A percentile compares a stretch with the other conserved stretches of the same genome.
Conservation (phyloP, 1,139 yeast species). For the Debaryomycetaceae sp. region DNA sequence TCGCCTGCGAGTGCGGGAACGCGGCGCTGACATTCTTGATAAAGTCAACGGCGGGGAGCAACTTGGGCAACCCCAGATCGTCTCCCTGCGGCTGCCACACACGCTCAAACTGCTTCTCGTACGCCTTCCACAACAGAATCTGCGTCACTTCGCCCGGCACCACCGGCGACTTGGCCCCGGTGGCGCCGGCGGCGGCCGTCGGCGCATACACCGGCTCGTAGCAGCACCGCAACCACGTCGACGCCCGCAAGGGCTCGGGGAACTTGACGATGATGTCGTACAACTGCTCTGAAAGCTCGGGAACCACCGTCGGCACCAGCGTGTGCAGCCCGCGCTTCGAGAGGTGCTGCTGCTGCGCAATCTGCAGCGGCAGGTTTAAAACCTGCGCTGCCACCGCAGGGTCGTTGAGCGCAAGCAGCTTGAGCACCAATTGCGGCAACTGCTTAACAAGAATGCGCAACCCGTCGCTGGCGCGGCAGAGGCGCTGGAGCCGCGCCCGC, state of each 20-base stretch:
- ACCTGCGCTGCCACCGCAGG: conserved; percentile 20
- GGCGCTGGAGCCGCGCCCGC: conserved; percentile 27
- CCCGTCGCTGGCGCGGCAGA: conserved; percentile 16
- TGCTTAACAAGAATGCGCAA: conserved; percentile 47
- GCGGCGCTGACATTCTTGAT: conserved; percentile 91
- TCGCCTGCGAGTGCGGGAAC: conserved; percentile 87
- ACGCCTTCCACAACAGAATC: conserved; percentile 92
- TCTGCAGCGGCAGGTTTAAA: conserved; percentile 16
- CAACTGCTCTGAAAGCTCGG: conserved; percentile 56
- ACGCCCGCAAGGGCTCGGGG: conserved; percentile 88
- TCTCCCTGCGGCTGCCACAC: conserved; percentile 36
- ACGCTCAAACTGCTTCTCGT: conserved; percentile 73
- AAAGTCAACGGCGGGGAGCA: conserved; percentile 93
- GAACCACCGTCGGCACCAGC: conserved; percentile 55
- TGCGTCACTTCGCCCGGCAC: conserved; percentile 83
- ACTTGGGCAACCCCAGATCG: conserved; percentile 46
- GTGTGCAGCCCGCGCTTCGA: conserved; percentile 32
- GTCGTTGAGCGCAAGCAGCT: conserved; percentile 22
- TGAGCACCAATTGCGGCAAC: conserved; percentile 58
- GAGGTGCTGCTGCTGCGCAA: conserved; percentile 15
- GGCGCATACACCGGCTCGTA: conserved; percentile 75
- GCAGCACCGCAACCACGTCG: conserved; percentile 91
- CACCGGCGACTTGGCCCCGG: background rate
- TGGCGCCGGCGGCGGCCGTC: conserved; percentile 13
- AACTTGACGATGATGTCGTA: conserved; percentile 57